phyloP scores from a whole-genome alignment of 1,139 yeast species.

The Dujonia santamariae region DNA sequence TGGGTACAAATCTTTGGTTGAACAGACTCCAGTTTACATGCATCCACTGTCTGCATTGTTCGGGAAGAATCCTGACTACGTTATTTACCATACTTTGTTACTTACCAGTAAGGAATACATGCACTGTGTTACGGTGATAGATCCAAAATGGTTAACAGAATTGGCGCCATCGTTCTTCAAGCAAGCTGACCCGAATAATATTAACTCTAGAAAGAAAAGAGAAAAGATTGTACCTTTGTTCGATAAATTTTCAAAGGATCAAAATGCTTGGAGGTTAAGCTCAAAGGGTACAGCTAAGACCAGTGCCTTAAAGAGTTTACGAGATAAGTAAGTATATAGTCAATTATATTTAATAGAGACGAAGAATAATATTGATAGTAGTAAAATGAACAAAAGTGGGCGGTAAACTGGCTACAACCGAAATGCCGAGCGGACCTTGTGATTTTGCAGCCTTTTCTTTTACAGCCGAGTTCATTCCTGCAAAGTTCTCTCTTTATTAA shows the following conservation, averaged over 20 bases:
- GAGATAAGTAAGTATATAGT: too few species aligned
- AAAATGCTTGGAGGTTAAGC: conserved; percentile 42
- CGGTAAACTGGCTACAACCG: too few species aligned
- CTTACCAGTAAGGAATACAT: conserved; percentile 86
- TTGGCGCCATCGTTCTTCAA: conserved; percentile 86
- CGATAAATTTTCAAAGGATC: conserved; percentile 51
- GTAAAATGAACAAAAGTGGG: not conserved
- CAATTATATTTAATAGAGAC: too few species aligned
- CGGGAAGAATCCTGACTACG: conserved; percentile 73
- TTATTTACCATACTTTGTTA: conserved; percentile 78
- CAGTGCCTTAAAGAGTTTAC: conserved; percentile 16
- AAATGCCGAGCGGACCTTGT: too few species aligned
- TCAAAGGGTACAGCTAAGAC: conserved; percentile 32
- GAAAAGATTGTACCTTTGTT: conserved; percentile 61
- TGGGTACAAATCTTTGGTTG: conserved; percentile 72
- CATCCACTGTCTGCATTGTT: conserved; percentile 88
- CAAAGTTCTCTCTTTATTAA: too few species aligned
- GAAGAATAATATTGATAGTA: conserved; percentile 4
- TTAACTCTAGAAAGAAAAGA: conserved; percentile 34
- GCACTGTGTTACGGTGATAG: conserved; percentile 82
- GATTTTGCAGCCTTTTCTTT: too few species aligned
- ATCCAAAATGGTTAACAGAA: conserved; percentile 81
- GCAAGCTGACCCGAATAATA: conserved; percentile 43
- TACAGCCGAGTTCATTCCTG: too few species aligned
- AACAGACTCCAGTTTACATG: conserved; percentile 72